Conservation (phyloP, 75 land plant species). For the Pinus tabuliformis region DNA sequence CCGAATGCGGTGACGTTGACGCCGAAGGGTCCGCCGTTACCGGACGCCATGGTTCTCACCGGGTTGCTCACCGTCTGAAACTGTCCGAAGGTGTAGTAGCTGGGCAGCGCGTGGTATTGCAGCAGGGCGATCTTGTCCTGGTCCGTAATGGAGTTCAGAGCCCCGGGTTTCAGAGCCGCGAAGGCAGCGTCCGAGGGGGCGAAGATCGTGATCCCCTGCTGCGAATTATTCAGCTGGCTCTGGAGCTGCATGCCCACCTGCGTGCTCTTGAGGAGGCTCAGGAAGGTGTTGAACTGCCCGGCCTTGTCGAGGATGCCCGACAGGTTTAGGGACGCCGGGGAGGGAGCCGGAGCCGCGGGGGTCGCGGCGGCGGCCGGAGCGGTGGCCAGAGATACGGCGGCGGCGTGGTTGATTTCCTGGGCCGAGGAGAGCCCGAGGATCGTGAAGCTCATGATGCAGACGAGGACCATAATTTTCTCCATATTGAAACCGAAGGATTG, state of each 20-base stretch:
- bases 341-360: no score
- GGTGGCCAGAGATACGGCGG: no score
- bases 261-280: slow-evolving; percentile 33
- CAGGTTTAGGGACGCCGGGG: no score
- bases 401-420: no score
- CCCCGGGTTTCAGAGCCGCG: slow-evolving; percentile 44
- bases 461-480: no score
- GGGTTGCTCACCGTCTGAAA: slow-evolving; percentile 73
- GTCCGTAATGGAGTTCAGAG: slow-evolving; percentile 54
- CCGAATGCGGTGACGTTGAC: slow-evolving; percentile 55
- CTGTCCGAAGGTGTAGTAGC: slow-evolving; percentile 29
- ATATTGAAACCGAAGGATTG: no score
- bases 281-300: slow-evolving; percentile 31
- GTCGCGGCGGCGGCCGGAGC: no score
- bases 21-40: slow-evolving; percentile 27
- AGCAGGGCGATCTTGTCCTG: slow-evolving; percentile 51
- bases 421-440: no score
- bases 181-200: slow-evolving; percentile 82
- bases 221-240: slow-evolving; percentile 48
- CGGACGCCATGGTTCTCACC: slow-evolving; percentile 49
- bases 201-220: slow-evolving; percentile 58
- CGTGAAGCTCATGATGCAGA: no score
- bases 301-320: slow-evolving; percentile 29
- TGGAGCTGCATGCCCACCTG: slow-evolving; percentile 47
- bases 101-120: slow-evolving; percentile 64